A percentile compares a stretch with the other conserved stretches of the same genome.
phyloP scores from a whole-genome alignment of 2,329 filamentous ascomycete species.

The Fusarium sacchari region DNA sequence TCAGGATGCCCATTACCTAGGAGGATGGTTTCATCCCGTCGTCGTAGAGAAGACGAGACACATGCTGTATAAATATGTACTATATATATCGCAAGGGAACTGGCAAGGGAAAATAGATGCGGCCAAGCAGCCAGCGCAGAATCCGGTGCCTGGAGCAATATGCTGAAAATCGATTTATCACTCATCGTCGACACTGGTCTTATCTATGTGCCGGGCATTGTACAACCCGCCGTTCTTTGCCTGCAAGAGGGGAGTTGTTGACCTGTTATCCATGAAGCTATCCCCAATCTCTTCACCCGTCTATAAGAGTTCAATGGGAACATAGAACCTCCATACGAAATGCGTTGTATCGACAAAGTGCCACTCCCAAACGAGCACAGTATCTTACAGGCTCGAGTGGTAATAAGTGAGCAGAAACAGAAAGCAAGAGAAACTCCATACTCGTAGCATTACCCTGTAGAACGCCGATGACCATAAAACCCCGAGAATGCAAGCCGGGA shows the following conservation, averaged over 20 bases:
- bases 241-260: conserved; percentile 23
- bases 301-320: conserved; percentile 16
- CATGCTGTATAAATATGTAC: conserved; percentile 22
- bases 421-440: conserved; percentile 21
- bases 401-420: neutral
- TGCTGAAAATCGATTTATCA: neutral
- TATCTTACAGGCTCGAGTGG: neutral
- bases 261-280: neutral
- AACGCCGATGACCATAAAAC: conserved; percentile 39
- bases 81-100: conserved; percentile 17
- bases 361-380: neutral
- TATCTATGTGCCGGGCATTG: conserved; percentile 27
- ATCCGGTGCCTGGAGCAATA: neutral
- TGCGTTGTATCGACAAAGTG: conserved; percentile 2
- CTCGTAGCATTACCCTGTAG: conserved; percentile 19
- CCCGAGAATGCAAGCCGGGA: conserved; percentile 28
- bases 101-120: conserved; percentile 1
- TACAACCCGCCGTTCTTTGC: conserved; percentile 9
- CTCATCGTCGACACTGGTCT: conserved; percentile 16
- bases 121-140: neutral
- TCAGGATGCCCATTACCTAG: neutral
- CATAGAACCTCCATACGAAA: neutral
- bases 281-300: neutral
- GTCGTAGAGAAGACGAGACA: neutral
- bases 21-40: neutral